Evolutionary conservation across 495 filamentous ascomycete genomes (phyloP), one percentile per base, ranked within the genome.

Genomic region (Gamarada debralockiae): DNA sequence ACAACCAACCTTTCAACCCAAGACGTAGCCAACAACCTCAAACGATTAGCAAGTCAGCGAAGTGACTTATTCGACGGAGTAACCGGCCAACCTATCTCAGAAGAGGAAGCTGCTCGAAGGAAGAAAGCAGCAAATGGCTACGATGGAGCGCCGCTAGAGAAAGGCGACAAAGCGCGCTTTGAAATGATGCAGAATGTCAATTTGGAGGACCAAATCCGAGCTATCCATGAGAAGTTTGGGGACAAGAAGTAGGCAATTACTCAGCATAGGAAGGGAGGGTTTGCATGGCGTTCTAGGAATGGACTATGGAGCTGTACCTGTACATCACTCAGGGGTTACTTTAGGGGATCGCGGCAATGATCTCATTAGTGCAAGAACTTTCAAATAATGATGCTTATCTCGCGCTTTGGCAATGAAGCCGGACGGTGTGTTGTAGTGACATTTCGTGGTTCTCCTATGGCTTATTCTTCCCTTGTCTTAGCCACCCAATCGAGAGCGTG

Each of bases 21-120:
- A 27, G 92, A 97, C 59, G 92, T 95, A 22, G 92, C 90, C 53
- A 88, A 86, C 65, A 97, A 98, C 62, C 77, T 98, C 55, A 97
- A 97, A 72, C 88, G 93, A n/a, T 78, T 97, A 24, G 90, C 92
- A n/a, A 90, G 85, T 48, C 90, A 95, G 64, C 81, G 93, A 27
- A 85, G 78, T 56, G 93, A 98, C 65, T 77, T 97, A n/a, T 97
- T 96, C 65, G 92, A 98, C 60, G 76, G 76, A 3, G 76, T 79
- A 18, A 83, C 84, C 0, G 86, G 87, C 1, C 74, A 84, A 61
- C 70, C 79, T 15, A 69, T 89, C 27, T 70, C 78, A 0, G 84
- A 85, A 43, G 91, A 95, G 60, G 90, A 95, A 69, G 74, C 79
- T 55, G 82, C 80, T 33, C 72, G 90, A 52, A 76, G 87, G 61